Conservation (phyloP, 306 rosid species). For the Cicer yamashitae region DNA sequence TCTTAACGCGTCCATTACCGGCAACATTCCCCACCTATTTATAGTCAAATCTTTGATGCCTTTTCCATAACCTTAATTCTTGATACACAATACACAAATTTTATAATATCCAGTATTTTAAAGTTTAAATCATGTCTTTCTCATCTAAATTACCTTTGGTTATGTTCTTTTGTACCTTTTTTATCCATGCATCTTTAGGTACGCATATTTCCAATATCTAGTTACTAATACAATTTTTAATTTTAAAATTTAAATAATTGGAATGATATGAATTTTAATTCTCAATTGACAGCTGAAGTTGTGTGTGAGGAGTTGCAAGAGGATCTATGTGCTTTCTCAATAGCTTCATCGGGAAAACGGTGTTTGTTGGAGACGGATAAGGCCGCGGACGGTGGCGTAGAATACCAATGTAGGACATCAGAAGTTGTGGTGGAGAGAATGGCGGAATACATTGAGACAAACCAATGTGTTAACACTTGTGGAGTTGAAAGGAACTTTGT, state of each 20-base stretch:
- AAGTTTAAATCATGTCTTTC: slow-evolving; percentile 52
- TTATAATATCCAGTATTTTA: not conserved
- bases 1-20: slow-evolving; percentile 42
- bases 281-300: slow-evolving; percentile 51
- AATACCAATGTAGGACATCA: slow-evolving; percentile 75
- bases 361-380: slow-evolving; percentile 72
- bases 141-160: slow-evolving; percentile 47
- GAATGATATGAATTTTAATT: not conserved
- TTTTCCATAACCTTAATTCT: slow-evolving; percentile 15
- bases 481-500: slow-evolving; percentile 73
- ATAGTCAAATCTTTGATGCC: slow-evolving; percentile 27
- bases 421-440: slow-evolving; percentile 77
- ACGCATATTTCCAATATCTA: slow-evolving; percentile 1
- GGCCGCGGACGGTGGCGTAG: slow-evolving; percentile 50
- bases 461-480: slow-evolving; percentile 69
- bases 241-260: not conserved
- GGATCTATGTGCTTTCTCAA: slow-evolving; percentile 70
- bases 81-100: not conserved
- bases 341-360: slow-evolving; percentile 86
- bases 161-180: slow-evolving; percentile 59
- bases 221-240: not conserved
- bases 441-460: slow-evolving; percentile 70
- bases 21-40: slow-evolving; percentile 34
- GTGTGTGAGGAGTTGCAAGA: slow-evolving; percentile 68
- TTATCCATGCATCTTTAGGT: slow-evolving; percentile 67